Base-by-base conservation (phyloP, 176 grass and related monocot species). In the Eragrostis curvula region DNA sequence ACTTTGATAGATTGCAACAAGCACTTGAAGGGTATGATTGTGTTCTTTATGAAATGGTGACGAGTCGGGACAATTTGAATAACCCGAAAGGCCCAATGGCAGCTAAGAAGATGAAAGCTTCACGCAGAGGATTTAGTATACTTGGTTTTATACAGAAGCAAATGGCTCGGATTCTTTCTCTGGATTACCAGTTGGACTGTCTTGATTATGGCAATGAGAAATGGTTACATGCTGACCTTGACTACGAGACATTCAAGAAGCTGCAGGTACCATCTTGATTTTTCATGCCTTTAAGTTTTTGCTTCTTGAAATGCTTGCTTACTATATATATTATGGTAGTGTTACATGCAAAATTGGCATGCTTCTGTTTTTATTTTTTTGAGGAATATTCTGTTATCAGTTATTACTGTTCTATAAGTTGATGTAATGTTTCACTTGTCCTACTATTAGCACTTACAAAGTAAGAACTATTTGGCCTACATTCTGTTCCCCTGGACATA, bases 131-230 rank as follows among this genome's bases (percentile, higher is more conserved):
- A 11, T 95, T 89, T 43, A 95, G 84, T 93, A 81, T 98, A 68
- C 71, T 94, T 64, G 92, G 88, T 66, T 98, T 98, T 45, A 88
- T 98, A 79, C 92, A 95, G 80, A 88, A 94, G 75, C 90, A 91
- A 66, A 88, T 95, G 84, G 96, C 88, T 61, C 77, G 56, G 28
- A 25, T 98, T 78, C 96, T 98, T 63, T 95, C 92, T 3, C 16
- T 98, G 86, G 88, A 95, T 77, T 98, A 95, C 73, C 96, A 98
- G 61, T 74, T 95, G 55, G 92, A 98, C 85, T 98, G 92, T 55
- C 81, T 98, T 62, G 87, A 95, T 78, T 95, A 98, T 84, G 91
- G 90, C 13, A 73, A 74, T 59, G 84, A 71, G 74, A 98, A 91
- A 51, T 98, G 96, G 92, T 87, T 87, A 17, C 88, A 98, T 66